Percentiles rank a stretch among this genome's conserved stretches.
phyloP scores from a whole-genome alignment of 2,329 filamentous ascomycete genomes.

The Teratosphaeria pseudoeucalypti region DNA sequence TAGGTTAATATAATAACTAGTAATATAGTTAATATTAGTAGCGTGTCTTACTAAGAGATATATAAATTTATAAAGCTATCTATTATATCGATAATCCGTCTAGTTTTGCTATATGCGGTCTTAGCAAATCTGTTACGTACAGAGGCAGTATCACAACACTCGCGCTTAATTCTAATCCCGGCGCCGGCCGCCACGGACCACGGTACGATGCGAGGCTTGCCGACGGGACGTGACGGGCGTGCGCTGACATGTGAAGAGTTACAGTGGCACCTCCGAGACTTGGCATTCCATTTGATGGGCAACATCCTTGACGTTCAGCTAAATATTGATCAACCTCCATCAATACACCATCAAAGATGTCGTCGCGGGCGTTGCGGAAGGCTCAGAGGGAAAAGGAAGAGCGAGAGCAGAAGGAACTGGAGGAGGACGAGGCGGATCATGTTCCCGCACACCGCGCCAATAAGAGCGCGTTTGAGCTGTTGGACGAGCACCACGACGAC shows the following conservation, averaged over 20 bases:
- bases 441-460: conserved; percentile 18
- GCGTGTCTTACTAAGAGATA: too few relatives aligned
- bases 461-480: conserved; percentile 38
- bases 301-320: not conserved
- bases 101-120: too few relatives aligned
- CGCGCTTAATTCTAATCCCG: too few relatives aligned
- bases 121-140: too few relatives aligned
- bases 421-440: conserved; percentile 28
- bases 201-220: not conserved
- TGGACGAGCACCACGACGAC: conserved; percentile 31
- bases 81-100: too few relatives aligned
- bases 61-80: too few relatives aligned
- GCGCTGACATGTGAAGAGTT: not conserved
- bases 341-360: conserved; percentile 26
- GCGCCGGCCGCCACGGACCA: too few relatives aligned
- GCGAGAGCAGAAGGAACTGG: conserved; percentile 29
- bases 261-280: too few relatives aligned
- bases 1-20: too few relatives aligned
- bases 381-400: conserved; percentile 53
- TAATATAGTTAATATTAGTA: too few relatives aligned
- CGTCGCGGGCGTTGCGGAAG: conserved; percentile 54
- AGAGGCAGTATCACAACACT: too few relatives aligned
- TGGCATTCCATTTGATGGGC: not conserved
- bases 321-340: not conserved
- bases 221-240: not conserved